Evolutionary conservation across 768 basidiomycete genomes (phyloP).

Genomic region (Cyclocybe aegerita): DNA sequence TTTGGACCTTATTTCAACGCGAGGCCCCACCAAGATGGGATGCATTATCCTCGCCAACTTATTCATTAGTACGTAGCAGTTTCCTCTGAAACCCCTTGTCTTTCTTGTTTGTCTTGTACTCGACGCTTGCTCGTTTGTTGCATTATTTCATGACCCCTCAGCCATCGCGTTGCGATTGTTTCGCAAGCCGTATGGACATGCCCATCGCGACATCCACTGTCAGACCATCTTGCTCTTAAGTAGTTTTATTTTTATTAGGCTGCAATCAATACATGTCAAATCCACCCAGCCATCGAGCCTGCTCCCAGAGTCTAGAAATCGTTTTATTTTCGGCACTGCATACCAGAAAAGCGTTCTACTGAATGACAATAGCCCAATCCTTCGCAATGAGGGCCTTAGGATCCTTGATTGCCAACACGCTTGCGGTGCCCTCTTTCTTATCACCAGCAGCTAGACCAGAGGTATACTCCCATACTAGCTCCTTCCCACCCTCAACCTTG

Average conservation of each 20-base stretch:
- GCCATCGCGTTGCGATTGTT: no score
- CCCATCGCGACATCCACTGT: neutral
- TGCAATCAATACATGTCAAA: conserved; percentile 11
- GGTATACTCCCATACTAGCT: conserved; percentile 68
- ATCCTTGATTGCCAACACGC: conserved; percentile 75
- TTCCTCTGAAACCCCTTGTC: no score
- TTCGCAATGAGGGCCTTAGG: conserved; percentile 55
- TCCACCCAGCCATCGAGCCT: neutral
- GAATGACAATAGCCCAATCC: conserved; percentile 63
- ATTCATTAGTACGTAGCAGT: no score
- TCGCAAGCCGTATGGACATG: no score
- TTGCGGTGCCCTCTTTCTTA: conserved; percentile 64
- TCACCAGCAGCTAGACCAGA: conserved; percentile 56
- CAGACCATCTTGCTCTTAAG: neutral
- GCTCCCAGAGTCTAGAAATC: neutral
- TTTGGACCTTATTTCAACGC: neutral
- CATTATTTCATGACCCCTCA: no score
- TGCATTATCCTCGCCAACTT: no score
- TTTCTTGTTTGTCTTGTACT: no score
- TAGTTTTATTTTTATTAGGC: conserved; percentile 5
- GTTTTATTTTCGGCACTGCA: neutral
- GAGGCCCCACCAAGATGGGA: no score
- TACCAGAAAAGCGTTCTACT: conserved; percentile 13
- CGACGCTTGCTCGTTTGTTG: no score
- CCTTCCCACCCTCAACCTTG: conserved; percentile 43